Percentiles rank a stretch among this genome's conserved stretches.
Evolutionary conservation across 345 rosid species (phyloP).

Genomic region (Eucalyptus erythrocorys): DNA sequence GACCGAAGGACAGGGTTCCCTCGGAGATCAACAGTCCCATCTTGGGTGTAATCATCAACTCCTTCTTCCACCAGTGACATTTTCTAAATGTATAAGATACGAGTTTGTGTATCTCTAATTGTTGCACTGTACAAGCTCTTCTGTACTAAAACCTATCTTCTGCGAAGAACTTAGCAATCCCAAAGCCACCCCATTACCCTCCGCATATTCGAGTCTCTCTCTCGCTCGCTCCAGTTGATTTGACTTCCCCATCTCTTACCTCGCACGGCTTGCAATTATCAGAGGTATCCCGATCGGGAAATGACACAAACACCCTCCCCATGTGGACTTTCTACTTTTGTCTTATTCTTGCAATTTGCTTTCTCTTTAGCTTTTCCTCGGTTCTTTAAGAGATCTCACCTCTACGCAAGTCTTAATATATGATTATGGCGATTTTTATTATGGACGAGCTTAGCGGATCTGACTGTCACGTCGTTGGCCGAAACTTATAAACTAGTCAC

Average conservation of each 20-base stretch:
- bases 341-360: not conserved
- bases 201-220: not conserved
- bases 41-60: slow-evolving; percentile 53
- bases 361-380: not conserved
- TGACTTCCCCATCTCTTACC: not conserved
- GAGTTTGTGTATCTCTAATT: not conserved
- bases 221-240: not conserved
- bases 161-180: not conserved
- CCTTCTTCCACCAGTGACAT: slow-evolving; percentile 13
- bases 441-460: not conserved
- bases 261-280: not conserved
- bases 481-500: not conserved
- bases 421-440: not conserved
- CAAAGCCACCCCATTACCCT: not conserved
- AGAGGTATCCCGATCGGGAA: not conserved
- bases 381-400: not conserved
- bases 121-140: not conserved
- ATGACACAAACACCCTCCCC: not conserved
- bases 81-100: not conserved
- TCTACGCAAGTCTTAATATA: not conserved
- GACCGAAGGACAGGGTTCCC: slow-evolving; percentile 74
- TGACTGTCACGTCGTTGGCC: not conserved
- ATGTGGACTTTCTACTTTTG: not conserved
- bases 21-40: slow-evolving; percentile 81
- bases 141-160: not conserved